A percentile compares a stretch with the other conserved stretches of the same genome.
Evolutionary conservation across 495 filamentous ascomycete species (phyloP).

Genomic region (Copromyces sp.): DNA sequence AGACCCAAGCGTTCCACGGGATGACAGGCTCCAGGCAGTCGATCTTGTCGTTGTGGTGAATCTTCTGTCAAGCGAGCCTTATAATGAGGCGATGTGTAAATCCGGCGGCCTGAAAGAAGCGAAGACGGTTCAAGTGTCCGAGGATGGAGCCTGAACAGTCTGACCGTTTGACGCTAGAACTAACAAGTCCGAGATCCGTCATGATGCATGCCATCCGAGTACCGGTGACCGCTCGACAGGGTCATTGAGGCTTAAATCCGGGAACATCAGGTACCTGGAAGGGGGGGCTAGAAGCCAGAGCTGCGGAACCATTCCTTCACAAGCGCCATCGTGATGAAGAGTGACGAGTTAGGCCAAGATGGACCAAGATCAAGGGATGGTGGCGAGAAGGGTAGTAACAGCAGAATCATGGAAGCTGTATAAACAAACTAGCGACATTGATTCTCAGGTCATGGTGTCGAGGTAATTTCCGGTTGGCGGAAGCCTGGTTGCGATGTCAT

Average conservation of each 20-base stretch:
- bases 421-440: background rate
- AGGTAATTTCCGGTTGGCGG: background rate
- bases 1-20: background rate
- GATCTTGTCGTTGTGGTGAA: background rate
- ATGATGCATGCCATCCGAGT: background rate
- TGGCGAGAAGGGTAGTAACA: background rate
- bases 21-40: background rate
- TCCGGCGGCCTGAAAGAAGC: background rate
- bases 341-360: background rate
- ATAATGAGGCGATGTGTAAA: background rate
- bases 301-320: background rate
- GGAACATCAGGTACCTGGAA: background rate
- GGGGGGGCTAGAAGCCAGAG: background rate
- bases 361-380: background rate
- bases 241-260: background rate
- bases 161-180: background rate
- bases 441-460: background rate
- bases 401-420: background rate
- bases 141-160: background rate
- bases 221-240: background rate
- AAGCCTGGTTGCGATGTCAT: background rate
- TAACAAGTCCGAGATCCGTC: background rate
- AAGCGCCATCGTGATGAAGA: background rate
- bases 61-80: background rate
- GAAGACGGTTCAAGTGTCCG: background rate